Percentiles rank a stretch among this genome's conserved stretches.
Conservation (phyloP, 345 rosid genomes). For the Kandelia obovata region DNA sequence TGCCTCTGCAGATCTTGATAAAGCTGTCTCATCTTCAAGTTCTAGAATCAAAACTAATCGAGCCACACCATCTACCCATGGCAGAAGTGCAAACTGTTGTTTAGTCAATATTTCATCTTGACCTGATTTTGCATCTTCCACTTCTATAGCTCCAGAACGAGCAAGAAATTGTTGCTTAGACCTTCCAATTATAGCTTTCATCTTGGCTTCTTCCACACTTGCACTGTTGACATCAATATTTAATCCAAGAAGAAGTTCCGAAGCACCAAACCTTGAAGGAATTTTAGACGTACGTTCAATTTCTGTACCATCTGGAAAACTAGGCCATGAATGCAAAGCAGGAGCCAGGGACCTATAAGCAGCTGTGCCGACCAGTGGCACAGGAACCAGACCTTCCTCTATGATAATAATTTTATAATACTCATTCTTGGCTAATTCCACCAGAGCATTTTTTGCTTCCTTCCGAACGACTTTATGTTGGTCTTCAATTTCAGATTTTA, state of each 20-base stretch:
- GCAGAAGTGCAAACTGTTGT: slow-evolving; percentile 53
- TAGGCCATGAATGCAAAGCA: slow-evolving; percentile 69
- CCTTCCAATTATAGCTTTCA: slow-evolving; percentile 70
- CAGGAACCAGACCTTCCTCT: slow-evolving; percentile 79
- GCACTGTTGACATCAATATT: slow-evolving; percentile 38
- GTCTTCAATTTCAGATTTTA: slow-evolving; percentile 43
- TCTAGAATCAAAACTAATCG: slow-evolving; percentile 80
- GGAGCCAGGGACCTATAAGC: slow-evolving; percentile 71
- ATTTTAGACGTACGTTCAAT: slow-evolving; percentile 48
- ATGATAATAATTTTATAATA: slow-evolving; percentile 70
- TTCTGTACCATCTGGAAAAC: slow-evolving; percentile 68
- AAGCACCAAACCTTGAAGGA: slow-evolving; percentile 74
- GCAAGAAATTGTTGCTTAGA: slow-evolving; percentile 80
- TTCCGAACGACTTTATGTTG: slow-evolving; percentile 53
- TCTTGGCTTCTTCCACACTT: slow-evolving; percentile 59
- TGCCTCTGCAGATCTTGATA: slow-evolving; percentile 68
- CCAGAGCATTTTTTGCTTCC: slow-evolving; percentile 70
- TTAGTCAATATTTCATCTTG: slow-evolving; percentile 32
- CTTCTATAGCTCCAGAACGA: slow-evolving; percentile 74
- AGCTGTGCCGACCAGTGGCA: slow-evolving; percentile 73
- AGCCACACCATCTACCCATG: slow-evolving; percentile 80
- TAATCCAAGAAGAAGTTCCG: slow-evolving; percentile 70
- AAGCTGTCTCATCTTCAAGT: slow-evolving; percentile 66
- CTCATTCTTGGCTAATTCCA: slow-evolving; percentile 76
- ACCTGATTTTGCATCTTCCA: slow-evolving; percentile 48